Evolutionary conservation across 306 rosid genomes (phyloP), one percentile per base, ranked within the genome.

Genomic region (Fagus sylvatica): DNA sequence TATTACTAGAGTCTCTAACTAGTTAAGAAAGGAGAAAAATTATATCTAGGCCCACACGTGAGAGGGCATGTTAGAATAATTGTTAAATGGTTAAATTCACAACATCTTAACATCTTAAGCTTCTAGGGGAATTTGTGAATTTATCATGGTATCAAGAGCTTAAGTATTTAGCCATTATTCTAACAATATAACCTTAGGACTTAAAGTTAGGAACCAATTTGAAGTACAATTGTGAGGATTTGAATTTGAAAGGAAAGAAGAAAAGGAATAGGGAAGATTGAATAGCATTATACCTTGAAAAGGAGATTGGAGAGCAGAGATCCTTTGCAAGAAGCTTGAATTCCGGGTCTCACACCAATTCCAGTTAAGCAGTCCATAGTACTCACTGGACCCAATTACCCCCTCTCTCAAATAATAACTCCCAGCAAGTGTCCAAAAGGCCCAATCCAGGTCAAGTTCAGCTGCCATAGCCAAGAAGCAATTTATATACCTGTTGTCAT

Each of bases 381-480:
- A 76, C 87, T 95, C 98, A 12, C 89, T 88, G 90, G 84, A 79
- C 22, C 97, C 98, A 2, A 86, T 7, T 42, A 91, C 88, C 3
- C 96, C 98, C 75, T 88, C 51, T 79, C 93, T 93, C 7, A 89
- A 49, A 78, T 92, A 89, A 74, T 95, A 92, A 73, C 98, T 92
- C 17, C 98, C 98, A 30, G 74, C 96, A 2, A 92, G 85, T 10
- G 98, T 83, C 98, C 98, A 95, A 10, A 88, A 49, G 13, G 98
- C 92, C 90, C 87, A 95, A 72, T 95, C 98, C 51, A 89, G 78
- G 73, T 95, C 98, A 76, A 82, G 86, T 5, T 88, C 93, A 67
- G 97, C 98, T 0, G 88, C 98, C 46, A 76, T 34, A 33, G 88
- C 86, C 55, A 88, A 1, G 79, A 92, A 89, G 80, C 98, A 95